Evolutionary conservation across 371 early-diverging fungal species (phyloP), one percentile per base, ranked within the genome.

Genomic region (Capillidium heterosporum): DNA sequence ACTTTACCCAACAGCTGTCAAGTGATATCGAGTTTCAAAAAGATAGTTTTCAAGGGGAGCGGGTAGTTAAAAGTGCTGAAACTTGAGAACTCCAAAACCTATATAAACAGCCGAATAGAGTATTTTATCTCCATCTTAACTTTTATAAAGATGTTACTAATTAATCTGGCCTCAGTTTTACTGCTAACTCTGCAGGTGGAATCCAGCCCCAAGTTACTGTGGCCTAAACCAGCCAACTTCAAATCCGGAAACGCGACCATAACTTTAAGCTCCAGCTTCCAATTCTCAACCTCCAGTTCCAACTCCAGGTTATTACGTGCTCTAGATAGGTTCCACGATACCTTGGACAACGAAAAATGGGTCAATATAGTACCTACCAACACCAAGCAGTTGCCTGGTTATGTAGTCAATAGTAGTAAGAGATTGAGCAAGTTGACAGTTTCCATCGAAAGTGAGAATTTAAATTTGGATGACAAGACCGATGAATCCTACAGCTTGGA

Each of bases 221-320:
- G 53, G 53, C 53, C 53, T 35, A 53, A 53, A n/a, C 35, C 39
- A 11, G 39, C 53, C n/a, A 32, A 31, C 5, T 53, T 19, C 26
- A 31, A 7, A 21, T 11, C 41, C 19, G 53, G 53, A 0, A 53
- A 53, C 35, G 15, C 23, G 21, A 53, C 53, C n/a, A 13, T 53
- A 21, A 31, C 29, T 31, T 21, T 53, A 10, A 29, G 39, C 26
- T n/a, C 13, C 2, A 31, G 10, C 31, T 31, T 31, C 39, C 17
- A 44, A 44, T 19, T 44, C 44, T 7, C 19, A 7, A 23, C 44
- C 19, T 17, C 17, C 44, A 44, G 19, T 23, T 19, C 19, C 7
- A 19, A 23, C 23, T 7, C 17, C 8, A 44, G 53, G 24, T 24
- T 53, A 8, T n/a, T 27, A 11, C 53, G 39, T 31, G 53, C 39